A percentile compares a stretch with the other conserved stretches of the same genome.
phyloP scores from a whole-genome alignment of 1,139 yeast genomes.

The Wickerhamiella pararugosa region DNA sequence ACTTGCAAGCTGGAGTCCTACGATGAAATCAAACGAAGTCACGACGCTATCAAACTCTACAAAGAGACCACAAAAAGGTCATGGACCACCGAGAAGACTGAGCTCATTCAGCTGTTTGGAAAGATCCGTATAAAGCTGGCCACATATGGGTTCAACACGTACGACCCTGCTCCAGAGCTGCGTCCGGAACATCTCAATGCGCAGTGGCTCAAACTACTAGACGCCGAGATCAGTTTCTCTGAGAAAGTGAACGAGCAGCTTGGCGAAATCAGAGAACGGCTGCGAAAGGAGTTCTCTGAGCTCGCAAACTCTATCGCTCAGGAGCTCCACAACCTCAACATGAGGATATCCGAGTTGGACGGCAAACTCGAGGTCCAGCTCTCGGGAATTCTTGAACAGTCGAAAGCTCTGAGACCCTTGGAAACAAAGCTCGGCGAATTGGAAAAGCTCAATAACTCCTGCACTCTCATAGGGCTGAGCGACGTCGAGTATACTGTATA shows the following conservation, averaged over 20 bases:
- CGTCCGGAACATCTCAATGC: conserved; percentile 22
- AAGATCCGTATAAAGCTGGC: conserved; percentile 28
- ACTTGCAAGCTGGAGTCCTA: conserved; percentile 9
- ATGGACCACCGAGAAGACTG: conserved; percentile 29
- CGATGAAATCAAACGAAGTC: conserved; percentile 10
- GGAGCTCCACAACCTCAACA: conserved; percentile 21
- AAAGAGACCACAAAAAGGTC: conserved; percentile 25
- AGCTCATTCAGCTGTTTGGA: conserved; percentile 25
- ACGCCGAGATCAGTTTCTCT: conserved; percentile 25
- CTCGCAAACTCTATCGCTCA: conserved; percentile 27
- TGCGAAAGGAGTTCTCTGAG: conserved; percentile 33
- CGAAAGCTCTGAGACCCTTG: conserved; percentile 25
- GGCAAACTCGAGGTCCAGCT: conserved; percentile 29
- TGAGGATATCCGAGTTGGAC: conserved; percentile 23
- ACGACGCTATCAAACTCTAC: conserved; percentile 21
- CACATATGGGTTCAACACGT: conserved; percentile 25
- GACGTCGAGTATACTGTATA: conserved; percentile 30
- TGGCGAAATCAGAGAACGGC: conserved; percentile 27
- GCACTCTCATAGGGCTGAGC: conserved; percentile 27
- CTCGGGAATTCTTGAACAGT: conserved; percentile 21
- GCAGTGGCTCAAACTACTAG: conserved; percentile 23
- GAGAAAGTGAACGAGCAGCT: conserved; percentile 31
- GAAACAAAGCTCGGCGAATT: conserved; percentile 19
- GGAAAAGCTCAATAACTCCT: conserved; percentile 19
- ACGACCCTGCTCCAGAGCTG: conserved; percentile 25